Percentiles rank a stretch among this genome's conserved stretches.
Conservation (phyloP, 805 yeast species). For the Torulaspora indica region DNA sequence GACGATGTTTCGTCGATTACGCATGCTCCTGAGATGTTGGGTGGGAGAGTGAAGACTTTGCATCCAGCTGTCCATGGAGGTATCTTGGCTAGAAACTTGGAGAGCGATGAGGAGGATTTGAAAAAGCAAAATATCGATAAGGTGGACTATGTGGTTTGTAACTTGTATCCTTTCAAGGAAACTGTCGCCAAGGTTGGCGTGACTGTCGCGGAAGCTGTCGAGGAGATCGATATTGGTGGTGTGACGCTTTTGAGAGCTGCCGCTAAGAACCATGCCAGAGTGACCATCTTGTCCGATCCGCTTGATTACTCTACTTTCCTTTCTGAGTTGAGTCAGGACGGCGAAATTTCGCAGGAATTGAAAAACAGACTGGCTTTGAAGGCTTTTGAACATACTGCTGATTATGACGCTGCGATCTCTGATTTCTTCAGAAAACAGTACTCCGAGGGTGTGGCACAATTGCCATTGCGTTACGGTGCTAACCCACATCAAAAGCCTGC, state of each 20-base stretch:
- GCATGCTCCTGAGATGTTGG: conserved; percentile 98
- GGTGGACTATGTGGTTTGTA: conserved; percentile 96
- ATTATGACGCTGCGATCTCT: conserved; percentile 90
- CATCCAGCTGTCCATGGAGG: conserved; percentile 99
- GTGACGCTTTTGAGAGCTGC: conserved; percentile 97
- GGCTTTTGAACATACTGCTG: conserved; percentile 98
- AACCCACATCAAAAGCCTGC: conserved; percentile 99
- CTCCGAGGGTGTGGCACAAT: conserved; percentile 81
- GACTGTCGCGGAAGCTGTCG: conserved; percentile 95
- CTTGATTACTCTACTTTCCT: conserved; percentile 83
- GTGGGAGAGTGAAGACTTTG: conserved; percentile 96
- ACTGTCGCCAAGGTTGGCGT: conserved; percentile 94
- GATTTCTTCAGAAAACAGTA: conserved; percentile 98
- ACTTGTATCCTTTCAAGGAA: conserved; percentile 96
- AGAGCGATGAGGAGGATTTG: conserved; percentile 84
- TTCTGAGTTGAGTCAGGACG: conserved; percentile 62
- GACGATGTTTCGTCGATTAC: conserved; percentile 94
- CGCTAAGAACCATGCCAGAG: conserved; percentile 96
- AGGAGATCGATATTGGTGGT: conserved; percentile 97
- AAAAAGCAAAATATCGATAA: conserved; percentile 86
- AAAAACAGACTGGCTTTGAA: conserved; percentile 85
- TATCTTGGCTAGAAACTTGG: conserved; percentile 89
- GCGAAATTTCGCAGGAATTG: conserved; percentile 66
- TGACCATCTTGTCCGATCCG: conserved; percentile 92
- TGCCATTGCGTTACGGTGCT: conserved; percentile 96